These are phyloP conservation scores for Quercus robur DNA, from an alignment of 306 rosid genomes.

Conservation along the genomic window DNA sequence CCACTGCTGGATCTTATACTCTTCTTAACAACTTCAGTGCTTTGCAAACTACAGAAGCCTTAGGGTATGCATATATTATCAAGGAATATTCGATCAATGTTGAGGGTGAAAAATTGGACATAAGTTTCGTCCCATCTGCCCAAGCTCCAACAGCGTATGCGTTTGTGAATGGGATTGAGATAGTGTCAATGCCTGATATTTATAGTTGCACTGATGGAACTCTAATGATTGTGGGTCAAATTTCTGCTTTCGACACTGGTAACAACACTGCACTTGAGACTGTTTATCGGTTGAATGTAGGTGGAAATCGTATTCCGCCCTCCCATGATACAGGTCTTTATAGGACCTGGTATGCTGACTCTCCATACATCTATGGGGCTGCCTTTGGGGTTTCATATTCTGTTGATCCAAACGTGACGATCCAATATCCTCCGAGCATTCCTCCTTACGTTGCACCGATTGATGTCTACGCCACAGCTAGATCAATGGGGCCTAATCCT, in stretches of 20 bases:
- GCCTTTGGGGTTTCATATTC: conserved; percentile 53
- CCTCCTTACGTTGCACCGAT: conserved; percentile 64
- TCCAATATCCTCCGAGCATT: conserved; percentile 36
- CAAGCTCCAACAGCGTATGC: conserved; percentile 56
- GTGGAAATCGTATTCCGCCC: conserved; percentile 78
- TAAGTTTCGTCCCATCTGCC: conserved; percentile 67
- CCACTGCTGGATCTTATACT: conserved; percentile 51
- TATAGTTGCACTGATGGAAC: conserved; percentile 42
- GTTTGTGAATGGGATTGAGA: conserved; percentile 84
- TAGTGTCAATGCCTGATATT: conserved; percentile 83
- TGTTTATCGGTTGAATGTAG: conserved; percentile 71
- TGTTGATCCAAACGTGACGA: conserved; percentile 32
- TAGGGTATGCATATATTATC: conserved; percentile 46
- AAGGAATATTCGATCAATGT: conserved; percentile 68
- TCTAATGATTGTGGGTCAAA: conserved; percentile 46
- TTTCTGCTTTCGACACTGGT: conserved; percentile 31
- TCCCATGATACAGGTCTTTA: conserved; percentile 71
- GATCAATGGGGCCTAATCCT: conserved; percentile 77
- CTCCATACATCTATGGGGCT: conserved; percentile 54
- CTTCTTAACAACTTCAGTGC: conserved; percentile 75
- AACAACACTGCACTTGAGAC: conserved; percentile 70
- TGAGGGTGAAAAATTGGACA: conserved; percentile 46
- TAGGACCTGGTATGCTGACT: conserved; percentile 78
- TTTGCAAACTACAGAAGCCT: conserved; percentile 50
- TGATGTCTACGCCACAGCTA: conserved; percentile 65